phyloP scores from a whole-genome alignment of 163 green algal genomes.

The Scenedesmus sp. region DNA sequence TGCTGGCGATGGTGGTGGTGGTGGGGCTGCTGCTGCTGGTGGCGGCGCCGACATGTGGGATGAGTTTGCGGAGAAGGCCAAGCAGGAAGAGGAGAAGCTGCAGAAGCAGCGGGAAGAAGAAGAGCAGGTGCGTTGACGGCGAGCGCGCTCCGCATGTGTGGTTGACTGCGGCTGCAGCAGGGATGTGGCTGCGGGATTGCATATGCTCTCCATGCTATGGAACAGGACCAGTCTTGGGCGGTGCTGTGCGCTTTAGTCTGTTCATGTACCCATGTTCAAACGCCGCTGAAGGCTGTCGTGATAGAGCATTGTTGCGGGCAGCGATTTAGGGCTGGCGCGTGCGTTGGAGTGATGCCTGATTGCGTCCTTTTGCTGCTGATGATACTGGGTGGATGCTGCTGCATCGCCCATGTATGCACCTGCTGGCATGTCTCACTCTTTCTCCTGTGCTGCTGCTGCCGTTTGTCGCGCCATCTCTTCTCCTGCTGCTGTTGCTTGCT shows the following conservation, averaged over 20 bases:
- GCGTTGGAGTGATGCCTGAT: neutral
- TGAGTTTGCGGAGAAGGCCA: conserved; percentile 45
- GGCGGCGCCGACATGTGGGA: conserved; percentile 33
- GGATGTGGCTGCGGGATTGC: too few species aligned
- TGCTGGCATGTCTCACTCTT: too few species aligned
- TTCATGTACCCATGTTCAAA: too few species aligned
- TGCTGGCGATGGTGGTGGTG: neutral
- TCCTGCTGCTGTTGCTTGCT: conserved; percentile 5
- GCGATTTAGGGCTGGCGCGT: neutral
- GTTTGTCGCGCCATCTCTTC: too few species aligned
- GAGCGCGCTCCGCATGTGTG: too few species aligned
- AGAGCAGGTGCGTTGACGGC: conserved; percentile 36
- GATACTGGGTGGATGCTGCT: too few species aligned
- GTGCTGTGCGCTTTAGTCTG: too few species aligned
- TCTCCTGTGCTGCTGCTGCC: neutral
- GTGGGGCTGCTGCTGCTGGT: neutral
- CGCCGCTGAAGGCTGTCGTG: too few species aligned
- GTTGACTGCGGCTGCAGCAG: too few species aligned
- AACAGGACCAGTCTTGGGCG: too few species aligned
- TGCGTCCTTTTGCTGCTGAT: neutral
- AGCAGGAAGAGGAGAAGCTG: conserved; percentile 46
- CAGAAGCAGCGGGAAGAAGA: conserved; percentile 32
- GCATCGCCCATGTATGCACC: too few species aligned
- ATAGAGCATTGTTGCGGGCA: neutral
- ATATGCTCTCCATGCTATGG: too few species aligned